phyloP scores from a whole-genome alignment of 257 asterid genomes.

The Nicotiana undulata region DNA sequence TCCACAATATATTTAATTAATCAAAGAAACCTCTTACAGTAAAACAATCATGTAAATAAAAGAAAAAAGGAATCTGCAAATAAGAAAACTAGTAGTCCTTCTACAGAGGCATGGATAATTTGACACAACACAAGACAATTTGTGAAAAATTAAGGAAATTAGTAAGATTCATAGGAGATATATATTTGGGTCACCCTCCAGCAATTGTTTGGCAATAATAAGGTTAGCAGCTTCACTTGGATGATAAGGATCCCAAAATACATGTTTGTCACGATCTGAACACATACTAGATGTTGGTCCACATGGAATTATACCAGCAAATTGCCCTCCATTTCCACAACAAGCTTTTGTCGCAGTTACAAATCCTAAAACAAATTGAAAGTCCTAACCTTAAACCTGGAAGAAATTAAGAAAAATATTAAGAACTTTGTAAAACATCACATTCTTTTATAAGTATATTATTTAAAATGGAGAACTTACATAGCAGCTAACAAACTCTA shows the following conservation, averaged over 20 bases:
- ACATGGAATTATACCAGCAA: slow-evolving; percentile 78
- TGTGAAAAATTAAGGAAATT: neutral
- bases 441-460: too few relatives aligned
- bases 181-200: slow-evolving; percentile 62
- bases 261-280: slow-evolving; percentile 59
- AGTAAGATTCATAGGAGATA: slow-evolving; percentile 65
- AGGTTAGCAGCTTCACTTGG: slow-evolving; percentile 89
- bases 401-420: too few relatives aligned
- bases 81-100: neutral
- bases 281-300: slow-evolving; percentile 86
- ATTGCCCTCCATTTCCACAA: slow-evolving; percentile 89
- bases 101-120: neutral
- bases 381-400: too few relatives aligned
- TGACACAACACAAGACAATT: neutral
- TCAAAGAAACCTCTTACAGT: neutral
- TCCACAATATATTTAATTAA: neutral
- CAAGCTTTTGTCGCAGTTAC: slow-evolving; percentile 60
- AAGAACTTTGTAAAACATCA: too few relatives aligned
- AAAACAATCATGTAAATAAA: neutral
- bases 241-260: slow-evolving; percentile 93
- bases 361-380: slow-evolving; percentile 61
- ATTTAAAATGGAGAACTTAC: too few relatives aligned
- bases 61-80: neutral
- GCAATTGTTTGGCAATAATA: slow-evolving; percentile 66
- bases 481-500: too few relatives aligned